Evolutionary conservation across 257 asterid species (phyloP).

Genomic region (Solanum infundibuliforme): DNA sequence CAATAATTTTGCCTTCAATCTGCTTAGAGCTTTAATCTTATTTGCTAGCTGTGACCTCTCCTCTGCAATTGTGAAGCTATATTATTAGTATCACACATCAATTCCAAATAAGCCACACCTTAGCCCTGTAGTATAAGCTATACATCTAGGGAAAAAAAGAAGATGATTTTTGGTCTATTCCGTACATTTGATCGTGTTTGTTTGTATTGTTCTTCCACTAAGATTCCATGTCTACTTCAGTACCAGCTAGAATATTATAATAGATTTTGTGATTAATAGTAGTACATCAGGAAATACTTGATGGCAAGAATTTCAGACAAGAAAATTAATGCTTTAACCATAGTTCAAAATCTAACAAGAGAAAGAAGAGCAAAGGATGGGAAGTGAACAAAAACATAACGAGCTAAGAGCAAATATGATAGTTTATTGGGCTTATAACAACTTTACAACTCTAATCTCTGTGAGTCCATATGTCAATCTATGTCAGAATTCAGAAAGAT

Average conservation of each 20-base stretch:
- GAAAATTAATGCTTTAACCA: background rate
- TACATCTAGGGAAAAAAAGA: background rate
- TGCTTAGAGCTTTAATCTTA: constrained; percentile 84
- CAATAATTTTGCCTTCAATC: constrained; percentile 75
- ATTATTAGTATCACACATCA: background rate
- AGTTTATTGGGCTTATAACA: background rate
- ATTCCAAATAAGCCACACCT: background rate
- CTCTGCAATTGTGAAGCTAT: constrained; percentile 33
- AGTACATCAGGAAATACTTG: background rate
- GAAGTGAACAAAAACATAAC: background rate
- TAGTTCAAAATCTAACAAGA: background rate
- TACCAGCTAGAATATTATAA: background rate
- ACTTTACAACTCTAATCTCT: background rate
- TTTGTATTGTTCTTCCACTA: background rate
- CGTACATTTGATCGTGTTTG: background rate
- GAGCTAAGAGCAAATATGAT: background rate
- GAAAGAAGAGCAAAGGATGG: background rate
- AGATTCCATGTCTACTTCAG: background rate
- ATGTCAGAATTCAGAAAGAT: background rate
- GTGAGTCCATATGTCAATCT: background rate
- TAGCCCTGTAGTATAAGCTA: background rate
- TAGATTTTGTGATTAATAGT: background rate
- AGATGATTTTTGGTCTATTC: background rate
- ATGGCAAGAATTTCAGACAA: background rate
- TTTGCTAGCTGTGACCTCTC: constrained; percentile 74